These are phyloP conservation scores for Gossypium arboreum DNA, from an alignment of 345 rosid genomes.

Conservation along the genomic window DNA sequence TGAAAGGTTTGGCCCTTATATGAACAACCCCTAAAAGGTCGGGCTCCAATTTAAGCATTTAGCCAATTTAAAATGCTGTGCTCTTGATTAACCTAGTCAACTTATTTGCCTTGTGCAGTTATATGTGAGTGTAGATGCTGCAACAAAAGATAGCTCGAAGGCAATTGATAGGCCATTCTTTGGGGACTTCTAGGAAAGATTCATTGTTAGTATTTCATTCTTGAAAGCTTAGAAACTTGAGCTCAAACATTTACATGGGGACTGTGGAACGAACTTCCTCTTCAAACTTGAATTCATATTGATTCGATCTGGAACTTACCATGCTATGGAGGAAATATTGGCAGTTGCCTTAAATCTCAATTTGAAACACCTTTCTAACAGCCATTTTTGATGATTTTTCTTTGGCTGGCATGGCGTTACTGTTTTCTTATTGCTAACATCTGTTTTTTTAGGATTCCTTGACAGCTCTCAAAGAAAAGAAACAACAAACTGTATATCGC, in stretches of 20 bases:
- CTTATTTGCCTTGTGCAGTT: conserved; percentile 29
- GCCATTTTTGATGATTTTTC: neutral
- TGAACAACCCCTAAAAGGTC: too few relatives aligned
- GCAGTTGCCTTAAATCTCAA: neutral
- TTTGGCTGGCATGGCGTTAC: neutral
- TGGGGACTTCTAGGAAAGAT: conserved; percentile 97
- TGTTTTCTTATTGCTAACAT: neutral
- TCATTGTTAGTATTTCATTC: conserved; percentile 52
- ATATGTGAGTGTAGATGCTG: neutral
- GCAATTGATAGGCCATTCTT: conserved; percentile 94
- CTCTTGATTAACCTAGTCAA: conserved; percentile 8
- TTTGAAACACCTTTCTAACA: neutral
- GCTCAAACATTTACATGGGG: neutral
- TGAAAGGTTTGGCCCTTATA: too few relatives aligned
- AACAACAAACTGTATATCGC: conserved; percentile 45
- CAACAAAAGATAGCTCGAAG: conserved; percentile 55
- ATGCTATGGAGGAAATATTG: neutral
- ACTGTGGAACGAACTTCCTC: too few relatives aligned
- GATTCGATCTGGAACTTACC: neutral
- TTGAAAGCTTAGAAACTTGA: neutral
- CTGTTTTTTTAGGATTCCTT: conserved; percentile 61
- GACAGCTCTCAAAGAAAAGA: conserved; percentile 69
- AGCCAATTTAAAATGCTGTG: too few relatives aligned
- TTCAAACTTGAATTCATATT: neutral
- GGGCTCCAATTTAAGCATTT: too few relatives aligned